Evolutionary conservation across 306 rosid genomes (phyloP).

Genomic region (Acacia confusa): DNA sequence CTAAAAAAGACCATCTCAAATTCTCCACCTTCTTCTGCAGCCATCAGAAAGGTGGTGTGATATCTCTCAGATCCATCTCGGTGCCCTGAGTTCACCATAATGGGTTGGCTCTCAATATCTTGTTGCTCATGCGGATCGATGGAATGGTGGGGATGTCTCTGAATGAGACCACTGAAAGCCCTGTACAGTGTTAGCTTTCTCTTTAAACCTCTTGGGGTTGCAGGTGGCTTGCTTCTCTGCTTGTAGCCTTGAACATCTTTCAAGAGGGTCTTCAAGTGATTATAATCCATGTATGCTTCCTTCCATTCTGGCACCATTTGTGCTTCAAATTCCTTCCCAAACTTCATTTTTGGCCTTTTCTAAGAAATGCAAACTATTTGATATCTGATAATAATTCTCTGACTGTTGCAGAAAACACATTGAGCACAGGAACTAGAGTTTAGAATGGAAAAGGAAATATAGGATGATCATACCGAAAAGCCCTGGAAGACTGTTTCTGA

Average conservation of each 20-base stretch:
- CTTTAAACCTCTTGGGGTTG: slow-evolving; percentile 35
- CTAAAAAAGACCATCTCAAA: slow-evolving; percentile 54
- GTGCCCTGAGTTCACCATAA: slow-evolving; percentile 44
- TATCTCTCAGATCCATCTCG: slow-evolving; percentile 35
- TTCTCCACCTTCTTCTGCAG: slow-evolving; percentile 63
- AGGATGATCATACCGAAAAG: not conserved
- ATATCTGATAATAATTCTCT: not conserved
- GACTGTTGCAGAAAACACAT: not conserved
- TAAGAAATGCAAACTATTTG: not conserved
- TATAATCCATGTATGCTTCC: slow-evolving; percentile 70
- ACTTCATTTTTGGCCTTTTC: slow-evolving; percentile 49
- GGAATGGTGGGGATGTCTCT: slow-evolving; percentile 24
- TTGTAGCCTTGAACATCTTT: slow-evolving; percentile 42
- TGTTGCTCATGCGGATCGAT: slow-evolving; percentile 1
- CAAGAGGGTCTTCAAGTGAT: slow-evolving; percentile 46
- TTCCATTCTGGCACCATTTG: slow-evolving; percentile 87
- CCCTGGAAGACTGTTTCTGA: not conserved
- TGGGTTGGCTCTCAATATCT: slow-evolving; percentile 65
- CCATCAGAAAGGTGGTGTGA: slow-evolving; percentile 52
- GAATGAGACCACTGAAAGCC: slow-evolving; percentile 73
- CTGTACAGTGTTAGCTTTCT: slow-evolving; percentile 55
- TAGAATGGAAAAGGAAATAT: not conserved
- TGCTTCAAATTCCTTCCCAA: slow-evolving; percentile 60
- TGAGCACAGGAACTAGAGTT: not conserved
- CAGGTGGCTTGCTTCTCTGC: slow-evolving; percentile 30